Evolutionary conservation across 2,329 filamentous ascomycete species (phyloP).

Genomic region (Penicillium brevicompactum): DNA sequence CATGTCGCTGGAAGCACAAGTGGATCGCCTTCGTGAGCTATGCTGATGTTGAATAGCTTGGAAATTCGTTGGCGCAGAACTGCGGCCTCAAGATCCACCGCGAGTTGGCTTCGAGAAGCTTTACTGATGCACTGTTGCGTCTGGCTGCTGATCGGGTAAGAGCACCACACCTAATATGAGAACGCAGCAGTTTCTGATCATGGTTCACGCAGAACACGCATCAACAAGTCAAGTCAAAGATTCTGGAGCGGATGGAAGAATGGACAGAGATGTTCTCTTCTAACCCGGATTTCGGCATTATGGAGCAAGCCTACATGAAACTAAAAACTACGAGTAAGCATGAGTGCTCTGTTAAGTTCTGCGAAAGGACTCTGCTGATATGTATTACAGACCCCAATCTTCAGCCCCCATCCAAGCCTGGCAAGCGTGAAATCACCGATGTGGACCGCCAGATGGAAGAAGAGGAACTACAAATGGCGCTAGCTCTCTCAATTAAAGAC

Average conservation of each 20-base stretch:
- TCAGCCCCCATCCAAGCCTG: conserved; percentile 87
- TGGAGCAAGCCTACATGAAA: conserved; percentile 91
- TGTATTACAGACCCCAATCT: conserved; percentile 77
- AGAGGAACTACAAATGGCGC: conserved; percentile 93
- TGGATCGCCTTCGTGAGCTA: no score
- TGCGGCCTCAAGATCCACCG: conserved; percentile 84
- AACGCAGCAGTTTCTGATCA: conserved; percentile 1
- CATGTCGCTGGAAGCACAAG: not conserved
- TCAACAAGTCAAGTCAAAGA: conserved; percentile 94
- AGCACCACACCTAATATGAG: not conserved
- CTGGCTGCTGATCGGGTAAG: conserved; percentile 78
- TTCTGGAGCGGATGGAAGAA: conserved; percentile 92
- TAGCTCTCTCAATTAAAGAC: conserved; percentile 90
- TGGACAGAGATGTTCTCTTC: conserved; percentile 94
- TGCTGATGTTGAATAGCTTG: conserved; percentile 60
- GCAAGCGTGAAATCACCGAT: conserved; percentile 89
- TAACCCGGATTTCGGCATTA: conserved; percentile 91
- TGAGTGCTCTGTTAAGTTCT: no score
- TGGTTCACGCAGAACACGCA: conserved; percentile 70
- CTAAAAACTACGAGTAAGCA: conserved; percentile 69
- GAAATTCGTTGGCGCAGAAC: conserved; percentile 89
- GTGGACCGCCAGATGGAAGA: conserved; percentile 92
- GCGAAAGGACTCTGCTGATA: not conserved
- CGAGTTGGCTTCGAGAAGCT: conserved; percentile 86
- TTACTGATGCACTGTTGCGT: conserved; percentile 89